phyloP scores from a whole-genome alignment of 2,329 filamentous ascomycete species.

The Xylariaceae sp. region DNA sequence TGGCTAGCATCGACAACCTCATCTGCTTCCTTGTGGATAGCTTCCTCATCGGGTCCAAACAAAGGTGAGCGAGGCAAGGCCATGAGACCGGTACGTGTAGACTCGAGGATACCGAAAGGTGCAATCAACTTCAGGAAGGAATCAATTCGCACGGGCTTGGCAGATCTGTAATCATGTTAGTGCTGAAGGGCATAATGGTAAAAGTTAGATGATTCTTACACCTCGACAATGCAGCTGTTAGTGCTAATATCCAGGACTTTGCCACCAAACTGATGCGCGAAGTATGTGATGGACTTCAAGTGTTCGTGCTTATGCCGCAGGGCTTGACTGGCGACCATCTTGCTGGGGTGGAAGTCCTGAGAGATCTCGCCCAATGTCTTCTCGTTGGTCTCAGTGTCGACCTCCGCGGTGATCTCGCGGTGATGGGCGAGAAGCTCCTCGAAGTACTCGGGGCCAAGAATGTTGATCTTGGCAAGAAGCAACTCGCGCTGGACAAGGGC shows the following conservation, averaged over 20 bases:
- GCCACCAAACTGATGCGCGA: slow-evolving; percentile 94
- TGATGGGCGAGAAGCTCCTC: slow-evolving; percentile 95
- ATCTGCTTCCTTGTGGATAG: slow-evolving; percentile 75
- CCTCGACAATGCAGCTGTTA: slow-evolving; percentile 95
- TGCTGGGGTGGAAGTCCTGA: slow-evolving; percentile 83
- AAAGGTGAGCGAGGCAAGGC: slow-evolving; percentile 90
- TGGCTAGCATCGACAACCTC: slow-evolving; percentile 93
- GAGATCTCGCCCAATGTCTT: slow-evolving; percentile 43
- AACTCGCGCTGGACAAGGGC: slow-evolving; percentile 94
- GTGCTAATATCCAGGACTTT: slow-evolving; percentile 98
- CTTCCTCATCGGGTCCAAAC: slow-evolving; percentile 61
- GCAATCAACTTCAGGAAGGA: slow-evolving; percentile 94
- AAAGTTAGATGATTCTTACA: slow-evolving; percentile 55
- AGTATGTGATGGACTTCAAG: slow-evolving; percentile 89
- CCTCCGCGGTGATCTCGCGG: slow-evolving; percentile 66
- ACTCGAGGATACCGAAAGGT: slow-evolving; percentile 95
- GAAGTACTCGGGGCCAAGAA: slow-evolving; percentile 95
- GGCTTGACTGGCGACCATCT: slow-evolving; percentile 79
- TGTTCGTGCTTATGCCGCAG: slow-evolving; percentile 97
- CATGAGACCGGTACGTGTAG: slow-evolving; percentile 92
- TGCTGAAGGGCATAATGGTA: slow-evolving; percentile 1
- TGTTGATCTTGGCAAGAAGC: slow-evolving; percentile 92
- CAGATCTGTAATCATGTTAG: slow-evolving; percentile 55
- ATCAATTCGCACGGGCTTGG: slow-evolving; percentile 89
- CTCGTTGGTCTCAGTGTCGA: slow-evolving; percentile 42